Base-by-base conservation (phyloP, 768 basidiomycete species). In the Calocybe gangraenosa region DNA sequence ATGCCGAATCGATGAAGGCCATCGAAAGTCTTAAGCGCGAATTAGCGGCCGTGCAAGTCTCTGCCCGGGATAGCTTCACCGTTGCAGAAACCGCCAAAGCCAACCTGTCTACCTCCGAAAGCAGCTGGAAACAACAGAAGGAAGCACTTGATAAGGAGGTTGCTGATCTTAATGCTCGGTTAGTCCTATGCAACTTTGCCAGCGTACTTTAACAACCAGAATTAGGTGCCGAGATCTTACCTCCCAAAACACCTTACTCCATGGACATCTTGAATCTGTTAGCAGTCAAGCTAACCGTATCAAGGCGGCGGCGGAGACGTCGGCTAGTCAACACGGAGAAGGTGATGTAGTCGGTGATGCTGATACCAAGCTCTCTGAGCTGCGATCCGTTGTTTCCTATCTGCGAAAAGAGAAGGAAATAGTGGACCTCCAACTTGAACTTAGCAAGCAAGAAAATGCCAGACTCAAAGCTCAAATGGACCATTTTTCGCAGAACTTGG, bases 361-460 rank as follows among this genome's bases (percentile, higher is more conserved):
- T 2, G 85, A 87, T 50, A 71, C 71, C 1, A 84, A 88, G 58
- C 52, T 87, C 8, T 71, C 83, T 0, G 88, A 91, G 52, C 65
- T 92, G 17, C 84, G 86, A 21, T 78, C 84, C 14, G 84, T 92
- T 20, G 82, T 92, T 34, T 75, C 82, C 2, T 93, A 88, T 63
- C 68, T 94, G 25, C 78, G 92, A 33, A 90, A 86, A 58, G 92
- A 93, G 71, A 92, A 94, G 65, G 90, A 93, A 60, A 91, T 94
- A 42, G 84, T 89, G 36, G 91, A 94, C 53, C 75, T 92, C 23
- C 89, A 92, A 51, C 73, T 91, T 19, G 87, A 92, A 55, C 77
- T 93, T 38, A 76, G 82, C 70, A 74, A 76, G 54, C 74, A 85
- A 48, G 90, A 93, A 66, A 87, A 76, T 52, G 65, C 78, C 7